A percentile compares a stretch with the other conserved stretches of the same genome.
These are phyloP conservation scores for Lolium rigidum DNA, from an alignment of 176 grass and related monocot species.

Conservation along the genomic window DNA sequence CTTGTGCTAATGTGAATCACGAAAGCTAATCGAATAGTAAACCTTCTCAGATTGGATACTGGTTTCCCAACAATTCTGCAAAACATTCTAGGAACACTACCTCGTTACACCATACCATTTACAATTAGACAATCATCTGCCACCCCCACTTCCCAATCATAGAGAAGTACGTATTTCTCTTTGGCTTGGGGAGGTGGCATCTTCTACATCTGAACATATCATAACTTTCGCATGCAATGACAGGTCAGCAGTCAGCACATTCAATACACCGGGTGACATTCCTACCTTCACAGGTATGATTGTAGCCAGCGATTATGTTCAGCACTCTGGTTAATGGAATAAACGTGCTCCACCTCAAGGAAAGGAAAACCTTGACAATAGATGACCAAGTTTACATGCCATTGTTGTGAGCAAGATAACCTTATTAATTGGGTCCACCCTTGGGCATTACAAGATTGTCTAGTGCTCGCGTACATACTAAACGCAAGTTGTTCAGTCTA, in stretches of 20 bases:
- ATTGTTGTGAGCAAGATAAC: slow-evolving; percentile 5
- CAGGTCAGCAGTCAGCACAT: no score
- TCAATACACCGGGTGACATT: no score
- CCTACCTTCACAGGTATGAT: no score
- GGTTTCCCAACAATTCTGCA: not conserved
- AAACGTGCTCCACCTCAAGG: not conserved
- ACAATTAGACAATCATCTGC: not conserved
- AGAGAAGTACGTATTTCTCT: not conserved
- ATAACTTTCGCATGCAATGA: no score
- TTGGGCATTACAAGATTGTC: not conserved
- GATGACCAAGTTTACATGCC: not conserved
- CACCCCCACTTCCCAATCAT: not conserved
- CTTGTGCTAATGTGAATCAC: not conserved
- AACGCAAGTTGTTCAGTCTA: not conserved
- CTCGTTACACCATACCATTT: not conserved
- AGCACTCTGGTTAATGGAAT: not conserved
- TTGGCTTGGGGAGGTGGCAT: no score
- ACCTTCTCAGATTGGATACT: not conserved
- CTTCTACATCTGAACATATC: no score
- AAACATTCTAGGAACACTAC: not conserved
- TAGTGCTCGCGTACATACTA: not conserved
- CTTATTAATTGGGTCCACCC: not conserved
- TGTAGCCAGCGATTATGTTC: no score
- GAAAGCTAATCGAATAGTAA: slow-evolving; percentile 7
- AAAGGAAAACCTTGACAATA: not conserved